phyloP scores from a whole-genome alignment of 2,329 filamentous ascomycete species.

The Clonostachys byssicola region DNA sequence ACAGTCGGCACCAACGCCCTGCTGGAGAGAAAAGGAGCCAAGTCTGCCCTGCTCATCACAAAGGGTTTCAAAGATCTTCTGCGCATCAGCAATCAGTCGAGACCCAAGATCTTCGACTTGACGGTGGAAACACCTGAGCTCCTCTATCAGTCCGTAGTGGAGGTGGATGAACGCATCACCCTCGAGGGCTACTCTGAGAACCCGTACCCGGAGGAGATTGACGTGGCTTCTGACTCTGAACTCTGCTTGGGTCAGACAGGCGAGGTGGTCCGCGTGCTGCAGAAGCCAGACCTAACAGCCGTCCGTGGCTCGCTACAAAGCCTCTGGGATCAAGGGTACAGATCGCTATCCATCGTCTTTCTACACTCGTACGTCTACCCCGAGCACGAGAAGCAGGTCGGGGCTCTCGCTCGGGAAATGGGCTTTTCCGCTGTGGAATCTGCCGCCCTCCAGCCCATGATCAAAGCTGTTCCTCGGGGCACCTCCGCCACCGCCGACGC shows the following conservation, averaged over 20 bases:
- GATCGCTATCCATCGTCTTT: constrained; percentile 51
- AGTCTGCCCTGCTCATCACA: constrained; percentile 66
- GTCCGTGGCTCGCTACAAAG: constrained; percentile 52
- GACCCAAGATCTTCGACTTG: constrained; percentile 70
- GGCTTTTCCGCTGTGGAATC: constrained; percentile 51
- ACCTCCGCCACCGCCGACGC: constrained; percentile 68
- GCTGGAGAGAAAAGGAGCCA: constrained; percentile 70
- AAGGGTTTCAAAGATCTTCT: constrained; percentile 70
- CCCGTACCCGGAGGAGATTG: constrained; percentile 58
- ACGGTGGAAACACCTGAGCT: constrained; percentile 65
- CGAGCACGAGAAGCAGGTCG: not conserved
- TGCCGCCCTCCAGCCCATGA: constrained; percentile 65
- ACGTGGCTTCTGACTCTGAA: constrained; percentile 62
- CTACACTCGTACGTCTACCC: constrained; percentile 65
- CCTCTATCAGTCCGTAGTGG: constrained; percentile 64
- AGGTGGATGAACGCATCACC: constrained; percentile 71
- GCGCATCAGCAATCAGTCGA: constrained; percentile 68
- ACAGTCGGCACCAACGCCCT: constrained; percentile 75
- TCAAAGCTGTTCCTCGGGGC: constrained; percentile 63
- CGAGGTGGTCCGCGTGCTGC: constrained; percentile 64
- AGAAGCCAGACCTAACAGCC: constrained; percentile 47
- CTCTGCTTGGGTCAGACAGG: constrained; percentile 64
- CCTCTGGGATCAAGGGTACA: constrained; percentile 57
- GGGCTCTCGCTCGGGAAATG: not conserved
- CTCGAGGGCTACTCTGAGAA: constrained; percentile 72